A percentile compares a stretch with the other conserved stretches of the same genome.
Evolutionary conservation across 768 basidiomycete genomes (phyloP).

Genomic region (Dioszegia crocea): DNA sequence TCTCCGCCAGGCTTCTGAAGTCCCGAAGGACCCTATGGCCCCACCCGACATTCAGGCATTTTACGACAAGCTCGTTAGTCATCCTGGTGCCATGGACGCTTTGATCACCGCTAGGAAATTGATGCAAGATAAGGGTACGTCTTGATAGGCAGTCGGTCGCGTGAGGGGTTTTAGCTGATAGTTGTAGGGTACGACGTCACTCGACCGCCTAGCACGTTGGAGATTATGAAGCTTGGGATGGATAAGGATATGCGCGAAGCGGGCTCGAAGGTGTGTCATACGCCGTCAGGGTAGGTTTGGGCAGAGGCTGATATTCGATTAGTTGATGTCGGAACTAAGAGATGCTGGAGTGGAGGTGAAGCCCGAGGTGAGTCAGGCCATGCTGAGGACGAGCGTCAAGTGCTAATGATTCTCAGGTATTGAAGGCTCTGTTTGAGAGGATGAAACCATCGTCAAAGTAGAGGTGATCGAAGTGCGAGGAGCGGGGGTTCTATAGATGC

Average conservation of each 20-base stretch:
- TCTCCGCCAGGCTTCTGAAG: conserved; percentile 20
- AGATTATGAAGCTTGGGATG: conserved; percentile 38
- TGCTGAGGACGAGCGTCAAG: not conserved
- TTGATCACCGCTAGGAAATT: conserved; percentile 30
- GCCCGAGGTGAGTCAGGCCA: conserved; percentile 16
- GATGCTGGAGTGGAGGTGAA: conserved; percentile 40
- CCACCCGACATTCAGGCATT: conserved; percentile 29
- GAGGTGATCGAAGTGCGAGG: not conserved
- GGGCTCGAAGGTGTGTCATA: conserved; percentile 25
- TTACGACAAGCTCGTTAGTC: conserved; percentile 32
- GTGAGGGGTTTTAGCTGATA: too few relatives aligned
- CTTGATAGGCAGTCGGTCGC: too few relatives aligned
- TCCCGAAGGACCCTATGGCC: conserved; percentile 23
- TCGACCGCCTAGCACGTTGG: conserved; percentile 29
- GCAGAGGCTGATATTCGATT: not conserved
- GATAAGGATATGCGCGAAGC: conserved; percentile 39
- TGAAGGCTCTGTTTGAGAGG: conserved; percentile 8
- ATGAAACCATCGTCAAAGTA: not conserved
- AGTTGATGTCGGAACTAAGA: conserved; percentile 37
- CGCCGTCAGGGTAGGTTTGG: too few relatives aligned
- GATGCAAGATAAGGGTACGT: conserved; percentile 40
- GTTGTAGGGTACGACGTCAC: conserved; percentile 35
- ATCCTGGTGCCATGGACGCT: conserved; percentile 36
- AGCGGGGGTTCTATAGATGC: not conserved
- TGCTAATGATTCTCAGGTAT: not conserved